Base-by-base conservation (phyloP, 306 rosid genomes). In the Vigna reflexopilosa region DNA sequence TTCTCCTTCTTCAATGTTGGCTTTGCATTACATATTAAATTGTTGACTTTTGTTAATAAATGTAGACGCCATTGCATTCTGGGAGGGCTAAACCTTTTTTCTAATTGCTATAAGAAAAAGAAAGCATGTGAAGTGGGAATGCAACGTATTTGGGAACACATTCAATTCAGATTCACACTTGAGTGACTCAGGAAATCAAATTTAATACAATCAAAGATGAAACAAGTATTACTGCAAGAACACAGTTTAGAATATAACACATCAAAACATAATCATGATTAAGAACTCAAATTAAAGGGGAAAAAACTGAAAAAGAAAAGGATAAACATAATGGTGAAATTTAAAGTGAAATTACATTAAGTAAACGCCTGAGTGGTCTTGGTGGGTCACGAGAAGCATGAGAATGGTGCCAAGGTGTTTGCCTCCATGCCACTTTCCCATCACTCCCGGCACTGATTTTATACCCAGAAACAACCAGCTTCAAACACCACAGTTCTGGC, bases 321-420 rank as follows among this genome's bases (percentile, higher is more conserved):
- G 12, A 52, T 8, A 36, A 20, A 20, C 0, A 20, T 20, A 20
- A 20, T 0, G 20, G 20, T 20, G 20, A 20, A 20, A 1, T 22
- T 70, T 0, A 54, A 73, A 28, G 26, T 36, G 5, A 59, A 13
- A 30, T 56, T 64, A 94, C 98, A 97, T 92, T 98, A 45, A 95
- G 65, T 64, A 95, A 90, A 12, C 98, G 96, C 48, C 97, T 50
- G 6, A 96, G 93, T 19, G 98, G 99, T 22, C 97, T 88, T 20
- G 97, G 99, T 32, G 98, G 97, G 74, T 97, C 99, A 1, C 96
- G 87, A 49, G 98, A 96, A 76, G 99, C 99, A 73, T 96, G 99
- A 44, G 99, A 90, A 74, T 96, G 97, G 81, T 96, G 98, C 98
- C 97, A 96, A 5, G 99, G 98, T 26, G 99, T 96, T 76, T 93